phyloP scores from a whole-genome alignment of 2,329 filamentous ascomycete genomes.

The Stagonosporopsis rhizophila region DNA sequence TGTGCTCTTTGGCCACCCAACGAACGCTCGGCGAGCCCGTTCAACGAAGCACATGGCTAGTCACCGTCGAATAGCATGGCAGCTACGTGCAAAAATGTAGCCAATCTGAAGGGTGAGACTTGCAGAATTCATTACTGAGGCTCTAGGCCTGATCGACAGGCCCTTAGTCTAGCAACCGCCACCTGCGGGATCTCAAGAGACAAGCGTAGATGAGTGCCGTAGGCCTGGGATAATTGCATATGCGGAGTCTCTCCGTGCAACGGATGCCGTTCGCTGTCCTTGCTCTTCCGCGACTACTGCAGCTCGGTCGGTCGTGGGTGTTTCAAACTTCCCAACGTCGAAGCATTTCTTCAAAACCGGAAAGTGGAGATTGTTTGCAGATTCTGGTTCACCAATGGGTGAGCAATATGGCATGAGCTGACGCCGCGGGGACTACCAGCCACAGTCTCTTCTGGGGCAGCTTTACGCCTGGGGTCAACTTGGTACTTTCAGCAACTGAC shows the following conservation, averaged over 20 bases:
- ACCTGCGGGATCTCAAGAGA: constrained; percentile 19
- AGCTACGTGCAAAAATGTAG: constrained; percentile 5
- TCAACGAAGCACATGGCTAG: constrained; percentile 7
- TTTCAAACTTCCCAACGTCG: constrained; percentile 19
- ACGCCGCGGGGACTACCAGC: neutral
- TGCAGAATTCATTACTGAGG: constrained; percentile 12
- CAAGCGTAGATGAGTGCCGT: constrained; percentile 14
- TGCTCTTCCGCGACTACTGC: constrained; percentile 15
- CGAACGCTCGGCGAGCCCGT: constrained; percentile 6
- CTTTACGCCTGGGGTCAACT: neutral
- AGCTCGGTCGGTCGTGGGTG: constrained; percentile 6
- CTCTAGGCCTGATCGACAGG: constrained; percentile 18
- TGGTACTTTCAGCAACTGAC: neutral
- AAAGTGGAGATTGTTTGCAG: constrained; percentile 7
- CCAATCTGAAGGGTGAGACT: constrained; percentile 7
- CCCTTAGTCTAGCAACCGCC: constrained; percentile 11
- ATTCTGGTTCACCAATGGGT: constrained; percentile 1
- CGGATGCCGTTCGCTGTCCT: constrained; percentile 3
- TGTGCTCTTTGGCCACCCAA: constrained; percentile 3
- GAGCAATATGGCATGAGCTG: neutral
- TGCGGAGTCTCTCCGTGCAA: constrained; percentile 14
- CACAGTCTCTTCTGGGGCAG: neutral
- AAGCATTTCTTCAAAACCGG: neutral
- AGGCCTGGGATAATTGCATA: constrained; percentile 13
- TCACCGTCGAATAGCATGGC: constrained; percentile 7